Base-by-base conservation (phyloP, 2,329 filamentous ascomycete species). In the Monosporascus sp. region DNA sequence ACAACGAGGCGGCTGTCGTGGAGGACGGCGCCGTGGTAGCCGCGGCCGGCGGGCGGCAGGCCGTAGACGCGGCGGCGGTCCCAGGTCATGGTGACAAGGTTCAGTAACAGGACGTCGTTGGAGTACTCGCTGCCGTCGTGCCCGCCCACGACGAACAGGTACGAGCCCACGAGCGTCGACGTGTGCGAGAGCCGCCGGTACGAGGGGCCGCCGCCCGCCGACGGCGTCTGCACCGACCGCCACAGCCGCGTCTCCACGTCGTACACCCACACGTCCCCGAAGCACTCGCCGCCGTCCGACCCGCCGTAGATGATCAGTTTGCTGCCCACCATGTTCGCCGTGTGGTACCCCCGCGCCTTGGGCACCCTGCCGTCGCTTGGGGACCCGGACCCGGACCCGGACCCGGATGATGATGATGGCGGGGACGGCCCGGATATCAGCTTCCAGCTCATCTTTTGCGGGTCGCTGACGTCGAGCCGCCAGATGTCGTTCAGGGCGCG, bases 1-100 rank as follows among this genome's bases (percentile, higher is more conserved):
- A 85, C 69, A 39, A 88, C 69, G 41, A 88, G 69, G 48, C 85
- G 75, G 59, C 81, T 83, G 65, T 88, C 85, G 62, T 88, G 79
- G 43, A 88, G 70, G 17, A 87, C 79, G 0, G 84, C 77, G 48
- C 83, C 82, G 65, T 88, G 85, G 65, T 88, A 88, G 0, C 85
- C 85, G 53, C 85, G 73, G 9, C 83, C 83, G 61, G 76, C 81
- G 1, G 84, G 84, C 11, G 81, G 77, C 57, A 80, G 69, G 22
- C 84, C 84, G 63, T 88, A 88, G 8, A 86, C 81, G 57, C 75
- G 80, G 55, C 85, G 76, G 64, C 77, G 79, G 64, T 88, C 85
- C 85, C 85, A 88, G n/a, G 82, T 79, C 85, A 88, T 88, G 41
- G 83, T 88, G 37, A 88, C 84, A 6, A 88, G 75, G 64, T 88